Evolutionary conservation across 805 yeast species (phyloP), one percentile per base, ranked within the genome.

Genomic region (Metschnikowia cubensis): DNA sequence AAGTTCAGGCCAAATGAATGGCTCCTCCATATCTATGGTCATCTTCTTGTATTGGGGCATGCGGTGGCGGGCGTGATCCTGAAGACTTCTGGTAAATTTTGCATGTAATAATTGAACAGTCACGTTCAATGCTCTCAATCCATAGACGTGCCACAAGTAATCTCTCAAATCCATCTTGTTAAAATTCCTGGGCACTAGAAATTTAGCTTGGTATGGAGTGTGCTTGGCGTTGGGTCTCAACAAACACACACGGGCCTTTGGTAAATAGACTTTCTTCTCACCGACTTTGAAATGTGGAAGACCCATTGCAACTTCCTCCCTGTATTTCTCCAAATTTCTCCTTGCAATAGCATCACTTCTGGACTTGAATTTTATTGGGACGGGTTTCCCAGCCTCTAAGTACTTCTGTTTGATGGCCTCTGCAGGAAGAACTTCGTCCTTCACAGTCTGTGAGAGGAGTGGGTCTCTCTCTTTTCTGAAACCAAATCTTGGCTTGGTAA

Each of bases 151-250:
- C 80, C 84, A 94, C 55, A 94, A 75, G 64, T 94, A 94, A 71
- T 94, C 99, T 67, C 99, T 82, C 54, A 94, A 76, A 67, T 92
- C 98, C 72, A 94, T 76, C 67, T 91, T 92, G 75, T 94, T 94
- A 77, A 94, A 91, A 49, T 88, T 82, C 63, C 87, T 82, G 14
- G 99, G 99, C 17, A 95, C 99, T 56, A 88, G 82, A 69, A 94
- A 94, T 67, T 89, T 90, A 45, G 98, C 98, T 69, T 90, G 97
- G 71, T 87, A 91, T 43, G 99, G 99, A 0, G 97, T 87, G 69
- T 89, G 96, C 63, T 88, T 88, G n/a, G 98, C 97, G 62, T 87
- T 87, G 39, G 97, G 96, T 64, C 96, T 80, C 54, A 94, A 71
- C 32, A 92, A 74, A 45, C 87, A 81, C 35, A 92, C 75, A 54